phyloP scores from a whole-genome alignment of 371 early-diverging fungal species.

The Basidiobolus heterosporus region DNA sequence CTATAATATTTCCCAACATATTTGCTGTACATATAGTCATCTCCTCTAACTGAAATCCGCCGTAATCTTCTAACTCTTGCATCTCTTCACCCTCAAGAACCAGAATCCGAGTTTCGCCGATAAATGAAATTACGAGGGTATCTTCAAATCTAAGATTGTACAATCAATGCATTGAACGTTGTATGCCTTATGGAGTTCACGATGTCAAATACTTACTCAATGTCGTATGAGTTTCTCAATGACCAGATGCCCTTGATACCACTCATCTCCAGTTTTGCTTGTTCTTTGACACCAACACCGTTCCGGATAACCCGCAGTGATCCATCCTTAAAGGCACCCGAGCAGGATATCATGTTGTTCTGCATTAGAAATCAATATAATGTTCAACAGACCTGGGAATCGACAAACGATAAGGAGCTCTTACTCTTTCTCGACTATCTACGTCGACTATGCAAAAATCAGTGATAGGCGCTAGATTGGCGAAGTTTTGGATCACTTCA shows the following conservation, averaged over 20 bases:
- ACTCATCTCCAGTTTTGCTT: constrained; percentile 31
- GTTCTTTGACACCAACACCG: constrained; percentile 68
- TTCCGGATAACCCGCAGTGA: constrained; percentile 65
- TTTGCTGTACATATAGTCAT: constrained; percentile 27
- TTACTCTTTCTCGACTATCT: constrained; percentile 57
- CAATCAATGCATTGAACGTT: not conserved
- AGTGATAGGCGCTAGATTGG: constrained; percentile 67
- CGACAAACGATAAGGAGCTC: not conserved
- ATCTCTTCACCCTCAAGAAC: constrained; percentile 15
- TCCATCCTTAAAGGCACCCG: constrained; percentile 57
- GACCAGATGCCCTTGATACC: constrained; percentile 57
- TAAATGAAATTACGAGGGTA: constrained; percentile 33
- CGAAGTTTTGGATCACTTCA: constrained; percentile 36
- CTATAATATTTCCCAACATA: constrained; percentile 13
- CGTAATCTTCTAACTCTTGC: constrained; percentile 22
- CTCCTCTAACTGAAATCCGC: constrained; percentile 24
- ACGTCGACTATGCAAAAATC: constrained; percentile 73
- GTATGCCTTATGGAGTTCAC: not conserved
- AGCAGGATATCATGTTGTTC: constrained; percentile 52
- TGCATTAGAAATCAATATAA: not conserved
- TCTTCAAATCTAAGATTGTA: constrained; percentile 18
- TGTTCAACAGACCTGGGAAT: not conserved
- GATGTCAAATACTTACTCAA: constrained; percentile 3
- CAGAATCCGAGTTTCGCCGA: constrained; percentile 28
- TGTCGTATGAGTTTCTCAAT: constrained; percentile 20